A percentile compares a stretch with the other conserved stretches of the same genome.
These are phyloP conservation scores for button mushroom (Agaricus bisporus) DNA, from an alignment of 768 basidiomycete genomes.

Conservation along the genomic window DNA sequence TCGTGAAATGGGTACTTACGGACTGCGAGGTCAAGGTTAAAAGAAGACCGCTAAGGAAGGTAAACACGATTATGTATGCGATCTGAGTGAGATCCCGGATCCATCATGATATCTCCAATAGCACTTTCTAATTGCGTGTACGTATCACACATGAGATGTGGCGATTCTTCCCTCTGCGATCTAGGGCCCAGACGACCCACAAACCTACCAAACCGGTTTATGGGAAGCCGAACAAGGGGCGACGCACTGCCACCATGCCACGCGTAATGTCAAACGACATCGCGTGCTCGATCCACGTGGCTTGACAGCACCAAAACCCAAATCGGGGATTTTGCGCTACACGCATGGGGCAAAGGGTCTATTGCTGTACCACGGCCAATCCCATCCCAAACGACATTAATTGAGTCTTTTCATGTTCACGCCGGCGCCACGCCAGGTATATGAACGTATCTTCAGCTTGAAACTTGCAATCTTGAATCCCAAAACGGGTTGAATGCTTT, in stretches of 20 bases:
- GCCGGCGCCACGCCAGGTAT: no score
- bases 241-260: constrained; percentile 26
- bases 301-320: constrained; percentile 9
- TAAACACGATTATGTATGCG: constrained; percentile 10
- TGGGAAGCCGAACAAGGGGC: constrained; percentile 29
- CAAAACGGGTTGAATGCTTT: no score
- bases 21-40: constrained; percentile 8
- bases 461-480: no score
- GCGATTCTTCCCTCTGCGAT: neutral
- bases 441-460: no score
- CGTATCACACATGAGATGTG: constrained; percentile 8
- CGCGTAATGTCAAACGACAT: constrained; percentile 21
- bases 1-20: constrained; percentile 4
- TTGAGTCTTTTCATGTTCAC: no score
- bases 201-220: constrained; percentile 24
- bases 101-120: constrained; percentile 11
- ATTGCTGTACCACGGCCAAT: neutral
- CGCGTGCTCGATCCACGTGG: constrained; percentile 30
- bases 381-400: no score
- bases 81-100: constrained; percentile 10
- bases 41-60: constrained; percentile 7
- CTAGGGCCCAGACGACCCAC: constrained; percentile 7
- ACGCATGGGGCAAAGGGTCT: constrained; percentile 4
- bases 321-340: neutral
- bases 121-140: constrained; percentile 6